Base-by-base conservation (phyloP, 495 filamentous ascomycete species). In the Penicillium herquei region DNA sequence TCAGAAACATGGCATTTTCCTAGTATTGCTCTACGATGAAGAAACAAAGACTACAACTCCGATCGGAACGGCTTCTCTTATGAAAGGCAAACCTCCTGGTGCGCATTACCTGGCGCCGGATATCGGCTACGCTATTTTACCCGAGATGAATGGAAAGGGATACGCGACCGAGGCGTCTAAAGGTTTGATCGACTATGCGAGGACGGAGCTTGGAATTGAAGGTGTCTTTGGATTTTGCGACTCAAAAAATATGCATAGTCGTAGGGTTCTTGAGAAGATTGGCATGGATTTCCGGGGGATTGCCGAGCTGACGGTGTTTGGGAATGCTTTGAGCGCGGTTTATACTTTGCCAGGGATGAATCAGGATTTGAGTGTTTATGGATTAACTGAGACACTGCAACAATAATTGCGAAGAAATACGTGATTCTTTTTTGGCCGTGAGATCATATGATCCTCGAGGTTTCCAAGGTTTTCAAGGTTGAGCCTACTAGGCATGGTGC, bases 161-260 rank as follows among this genome's bases (percentile, higher is more conserved):
- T 76, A 74, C 56, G 65, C 71, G 7, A 67, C 69, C 14, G 74
- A 77, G 56, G 74, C 70, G 0, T 61, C 56, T 18, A 60, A 54
- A 11, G 69, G 39, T 7, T 3, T 75, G 7, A 37, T 77, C 14
- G 61, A 66, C 6, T 76, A 64, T 39, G 60, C 64, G 3, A 58
- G 47, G 21, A 32, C 13, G 16, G 60, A 62, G 7, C 49, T 52
- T 13, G 66, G 65, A 0, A 47, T 70, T 7, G 46, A 61, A 12
- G 35, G 11, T 42, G 51, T 48, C 2, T 64, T 64, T 56, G 58
- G 63, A 17, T 65, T 74, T 10, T 68, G 58, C 32, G 39, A 56
- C 16, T 47, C 62, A 3, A 33, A 42, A 9, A 67, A 76, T 52
- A 31, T 52, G 10, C 59, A 57, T 18, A 67, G 67, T 41, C 60